These are phyloP conservation scores for Mucor lusitanicus DNA, from an alignment of 371 early-diverging fungal species.

Conservation along the genomic window DNA sequence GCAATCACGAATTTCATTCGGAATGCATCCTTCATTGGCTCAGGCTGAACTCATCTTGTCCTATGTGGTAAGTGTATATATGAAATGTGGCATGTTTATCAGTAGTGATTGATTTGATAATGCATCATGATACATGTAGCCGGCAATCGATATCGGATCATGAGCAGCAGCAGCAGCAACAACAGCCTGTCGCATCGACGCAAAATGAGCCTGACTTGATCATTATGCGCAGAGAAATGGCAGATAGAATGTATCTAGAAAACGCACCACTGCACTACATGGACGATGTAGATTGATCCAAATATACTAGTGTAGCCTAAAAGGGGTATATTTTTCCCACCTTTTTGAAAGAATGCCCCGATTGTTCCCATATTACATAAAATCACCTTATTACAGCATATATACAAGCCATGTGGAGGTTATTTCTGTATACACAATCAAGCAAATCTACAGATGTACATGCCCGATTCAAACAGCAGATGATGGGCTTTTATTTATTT, in stretches of 20 bases:
- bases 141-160: background rate
- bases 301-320: background rate
- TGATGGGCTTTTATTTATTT: too few species aligned
- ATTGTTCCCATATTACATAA: background rate
- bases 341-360: background rate
- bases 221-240: background rate
- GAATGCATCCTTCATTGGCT: constrained; percentile 16
- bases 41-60: constrained; percentile 12
- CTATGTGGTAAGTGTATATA: constrained; percentile 11
- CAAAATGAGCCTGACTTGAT: background rate
- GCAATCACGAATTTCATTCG: constrained; percentile 14
- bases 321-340: background rate
- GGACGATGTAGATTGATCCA: constrained; percentile 6
- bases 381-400: background rate
- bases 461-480: background rate
- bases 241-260: background rate
- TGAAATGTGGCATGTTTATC: background rate
- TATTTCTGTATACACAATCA: background rate
- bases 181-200: background rate
- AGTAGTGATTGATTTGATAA: background rate
- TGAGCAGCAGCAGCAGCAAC: background rate
- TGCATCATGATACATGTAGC: background rate
- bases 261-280: background rate
- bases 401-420: background rate
- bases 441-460: background rate